Evolutionary conservation across 148 eudicot species (phyloP).

Genomic region (Simmondsia chinensis): DNA sequence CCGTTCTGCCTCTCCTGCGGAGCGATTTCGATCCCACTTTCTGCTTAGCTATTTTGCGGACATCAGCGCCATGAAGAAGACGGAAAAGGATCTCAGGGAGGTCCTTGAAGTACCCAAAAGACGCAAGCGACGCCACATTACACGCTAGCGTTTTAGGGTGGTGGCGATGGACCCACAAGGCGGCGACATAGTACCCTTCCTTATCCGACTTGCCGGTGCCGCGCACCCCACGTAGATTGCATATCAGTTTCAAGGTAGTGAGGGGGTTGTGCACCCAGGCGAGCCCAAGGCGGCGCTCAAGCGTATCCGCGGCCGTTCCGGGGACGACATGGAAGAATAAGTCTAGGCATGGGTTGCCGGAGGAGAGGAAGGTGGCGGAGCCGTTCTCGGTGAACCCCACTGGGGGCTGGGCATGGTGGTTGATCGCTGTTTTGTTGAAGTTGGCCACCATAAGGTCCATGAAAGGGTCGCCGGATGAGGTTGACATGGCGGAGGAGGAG

Average conservation of each 20-base stretch:
- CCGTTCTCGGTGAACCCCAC: constrained; percentile 14
- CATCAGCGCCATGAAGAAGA: constrained; percentile 6
- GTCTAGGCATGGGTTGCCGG: constrained; percentile 11
- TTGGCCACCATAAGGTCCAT: too few species aligned
- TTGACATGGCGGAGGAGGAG: too few species aligned
- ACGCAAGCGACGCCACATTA: neutral
- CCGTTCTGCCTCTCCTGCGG: neutral
- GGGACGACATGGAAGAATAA: constrained; percentile 12
- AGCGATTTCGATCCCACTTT: neutral
- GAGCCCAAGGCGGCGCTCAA: neutral
- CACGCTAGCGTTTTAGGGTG: constrained; percentile 16
- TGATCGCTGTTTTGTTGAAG: too few species aligned
- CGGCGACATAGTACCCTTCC: constrained; percentile 8
- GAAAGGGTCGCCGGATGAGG: too few species aligned
- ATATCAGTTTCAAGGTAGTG: constrained; percentile 11
- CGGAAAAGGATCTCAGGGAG: constrained; percentile 7
- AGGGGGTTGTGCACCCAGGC: constrained; percentile 4
- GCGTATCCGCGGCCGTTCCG: neutral
- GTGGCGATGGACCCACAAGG: constrained; percentile 11
- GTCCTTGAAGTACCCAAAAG: constrained; percentile 14
- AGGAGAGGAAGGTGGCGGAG: constrained; percentile 1
- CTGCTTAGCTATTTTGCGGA: neutral
- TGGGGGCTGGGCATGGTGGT: too few species aligned
- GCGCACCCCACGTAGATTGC: constrained; percentile 9
- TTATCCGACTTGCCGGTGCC: constrained; percentile 16